phyloP scores from a whole-genome alignment of 768 basidiomycete genomes.

The Russula virescens region DNA sequence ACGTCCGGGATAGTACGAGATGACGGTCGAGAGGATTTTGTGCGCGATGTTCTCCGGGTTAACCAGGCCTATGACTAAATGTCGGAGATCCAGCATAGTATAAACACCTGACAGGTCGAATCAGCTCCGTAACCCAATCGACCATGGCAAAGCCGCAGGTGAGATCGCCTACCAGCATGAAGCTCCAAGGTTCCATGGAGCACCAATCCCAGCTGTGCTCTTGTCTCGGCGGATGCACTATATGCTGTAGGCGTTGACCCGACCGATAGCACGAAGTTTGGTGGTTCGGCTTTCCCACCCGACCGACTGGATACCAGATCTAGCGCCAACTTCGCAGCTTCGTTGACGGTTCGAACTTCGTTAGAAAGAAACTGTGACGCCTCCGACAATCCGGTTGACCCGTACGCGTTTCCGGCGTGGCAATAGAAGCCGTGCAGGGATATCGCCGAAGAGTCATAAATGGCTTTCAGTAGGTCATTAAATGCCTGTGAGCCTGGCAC shows the following conservation, averaged over 20 bases:
- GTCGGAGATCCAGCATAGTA: slow-evolving; percentile 78
- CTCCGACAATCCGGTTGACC: slow-evolving; percentile 59
- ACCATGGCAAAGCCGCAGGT: background rate
- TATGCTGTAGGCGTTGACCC: slow-evolving; percentile 89
- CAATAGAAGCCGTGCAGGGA: slow-evolving; percentile 76
- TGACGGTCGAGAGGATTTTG: slow-evolving; percentile 61
- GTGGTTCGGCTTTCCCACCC: no score
- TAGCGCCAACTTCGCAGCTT: no score
- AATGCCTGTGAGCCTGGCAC: slow-evolving; percentile 52
- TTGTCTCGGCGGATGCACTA: slow-evolving; percentile 54
- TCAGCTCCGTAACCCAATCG: no score
- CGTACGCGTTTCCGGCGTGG: slow-evolving; percentile 74
- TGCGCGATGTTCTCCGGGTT: slow-evolving; percentile 53
- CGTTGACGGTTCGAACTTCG: no score
- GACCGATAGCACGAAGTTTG: slow-evolving; percentile 63
- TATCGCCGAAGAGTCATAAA: slow-evolving; percentile 50
- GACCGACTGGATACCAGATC: no score
- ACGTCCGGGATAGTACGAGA: slow-evolving; percentile 75
- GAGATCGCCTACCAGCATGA: slow-evolving; percentile 52
- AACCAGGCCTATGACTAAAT: slow-evolving; percentile 67
- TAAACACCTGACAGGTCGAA: slow-evolving; percentile 62
- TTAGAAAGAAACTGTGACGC: slow-evolving; percentile 64
- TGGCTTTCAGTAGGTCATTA: slow-evolving; percentile 45
- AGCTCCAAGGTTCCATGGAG: slow-evolving; percentile 65
- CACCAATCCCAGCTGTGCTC: slow-evolving; percentile 38